Percentiles rank a stretch among this genome's conserved stretches.
These are phyloP conservation scores for Colletotrichum chrysophilum DNA, from an alignment of 2,329 filamentous ascomycete genomes.

Conservation along the genomic window DNA sequence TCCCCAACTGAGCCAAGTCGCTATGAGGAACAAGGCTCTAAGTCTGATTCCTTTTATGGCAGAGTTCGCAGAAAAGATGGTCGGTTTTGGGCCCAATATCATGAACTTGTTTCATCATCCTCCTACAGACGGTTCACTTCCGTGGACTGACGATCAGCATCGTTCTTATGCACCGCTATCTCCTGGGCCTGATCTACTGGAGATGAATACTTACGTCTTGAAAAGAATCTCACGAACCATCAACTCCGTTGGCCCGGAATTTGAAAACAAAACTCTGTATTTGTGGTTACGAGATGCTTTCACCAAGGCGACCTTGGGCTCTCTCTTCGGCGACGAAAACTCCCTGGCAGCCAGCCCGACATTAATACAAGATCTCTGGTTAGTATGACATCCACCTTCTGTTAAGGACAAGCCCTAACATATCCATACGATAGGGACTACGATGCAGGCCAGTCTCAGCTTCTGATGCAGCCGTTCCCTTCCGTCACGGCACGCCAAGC, in stretches of 20 bases:
- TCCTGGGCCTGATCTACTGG: not conserved
- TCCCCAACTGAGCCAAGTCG: not conserved
- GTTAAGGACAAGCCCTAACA: not conserved
- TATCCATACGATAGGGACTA: not conserved
- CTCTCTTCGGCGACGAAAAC: constrained; percentile 49
- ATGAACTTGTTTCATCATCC: constrained; percentile 39
- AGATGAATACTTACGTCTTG: constrained; percentile 31
- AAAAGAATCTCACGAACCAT: constrained; percentile 34
- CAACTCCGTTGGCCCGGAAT: constrained; percentile 22
- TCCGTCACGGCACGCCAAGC: constrained; percentile 26
- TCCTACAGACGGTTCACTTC: constrained; percentile 34
- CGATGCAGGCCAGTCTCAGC: not conserved
- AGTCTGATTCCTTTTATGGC: constrained; percentile 47
- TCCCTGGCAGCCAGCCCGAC: constrained; percentile 36
- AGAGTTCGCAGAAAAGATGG: constrained; percentile 38
- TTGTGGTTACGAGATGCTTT: constrained; percentile 42
- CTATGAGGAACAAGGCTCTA: constrained; percentile 26
- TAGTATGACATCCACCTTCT: not conserved
- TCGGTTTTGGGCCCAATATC: constrained; percentile 39
- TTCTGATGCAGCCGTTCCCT: constrained; percentile 4
- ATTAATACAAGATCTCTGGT: not conserved
- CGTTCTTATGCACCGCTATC: not conserved
- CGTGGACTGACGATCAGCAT: constrained; percentile 17
- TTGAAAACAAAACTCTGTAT: constrained; percentile 25
- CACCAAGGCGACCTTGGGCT: constrained; percentile 39